Base-by-base conservation (phyloP, 257 asterid genomes). In the Salvia hispanica region DNA sequence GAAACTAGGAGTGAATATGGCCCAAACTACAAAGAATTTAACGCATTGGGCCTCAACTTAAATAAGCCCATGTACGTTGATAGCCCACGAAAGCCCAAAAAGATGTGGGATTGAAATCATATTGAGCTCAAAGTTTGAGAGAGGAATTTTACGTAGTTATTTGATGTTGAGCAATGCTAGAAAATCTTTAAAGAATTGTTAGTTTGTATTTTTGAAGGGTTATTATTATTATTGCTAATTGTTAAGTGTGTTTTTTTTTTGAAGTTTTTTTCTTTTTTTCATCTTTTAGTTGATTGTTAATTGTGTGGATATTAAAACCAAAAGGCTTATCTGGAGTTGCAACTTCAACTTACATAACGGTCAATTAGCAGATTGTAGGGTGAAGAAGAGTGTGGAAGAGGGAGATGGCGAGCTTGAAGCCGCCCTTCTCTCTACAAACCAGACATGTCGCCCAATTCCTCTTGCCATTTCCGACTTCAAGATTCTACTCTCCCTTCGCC, bases 361-460 rank as follows among this genome's bases (percentile, higher is more conserved):
- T 74, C 81, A 67, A 74, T 67, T 64, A 59, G 8, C 31, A 64
- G 40, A 51, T 44, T 6, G 39, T 37, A 5, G 43, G 10, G 50
- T 36, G 40, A 66, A 16, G 54, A 52, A 43, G 39, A 60, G 47
- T 54, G 15, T 11, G 6, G 47, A 59, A 9, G 48, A 10, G 58
- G 61, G 58, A 58, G 70, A 86, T 89, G 96, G 86, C 81, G 10
- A 80, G 77, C 82, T 79, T 80, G 58, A 82, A 83, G 75, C 80
- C 81, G 51, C 84, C 87, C 66, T 75, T 64, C 79, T 66, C 86
- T 45, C 70, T 73, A 36, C 80, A 70, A 46, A 64, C 61, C 73
- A 72, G 67, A 63, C 69, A 72, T 74, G 79, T 73, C 67, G 78
- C 79, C 57, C 74, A 78, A 45, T 70, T 70, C 58, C 5, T 75